A percentile compares a stretch with the other conserved stretches of the same genome.
Evolutionary conservation across 2,329 filamentous ascomycete genomes (phyloP).

Genomic region (Huntiella omanensis): DNA sequence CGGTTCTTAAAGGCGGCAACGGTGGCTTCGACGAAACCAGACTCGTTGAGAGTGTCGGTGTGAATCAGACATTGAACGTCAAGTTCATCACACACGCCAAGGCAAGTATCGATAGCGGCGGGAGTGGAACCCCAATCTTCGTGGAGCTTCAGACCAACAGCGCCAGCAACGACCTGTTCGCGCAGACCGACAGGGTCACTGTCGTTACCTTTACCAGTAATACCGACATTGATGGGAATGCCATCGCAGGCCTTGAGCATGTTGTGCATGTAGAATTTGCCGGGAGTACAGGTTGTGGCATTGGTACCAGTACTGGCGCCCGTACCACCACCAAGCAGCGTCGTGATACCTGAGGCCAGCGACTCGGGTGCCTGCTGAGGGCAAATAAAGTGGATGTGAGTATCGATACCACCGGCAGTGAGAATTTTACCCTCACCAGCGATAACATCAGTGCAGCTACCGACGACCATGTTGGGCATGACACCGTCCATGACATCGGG

Average conservation of each 20-base stretch:
- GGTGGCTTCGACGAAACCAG: conserved; percentile 88
- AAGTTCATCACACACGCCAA: conserved; percentile 70
- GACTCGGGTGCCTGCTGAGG: conserved; percentile 78
- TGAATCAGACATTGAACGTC: conserved; percentile 91
- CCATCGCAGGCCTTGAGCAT: conserved; percentile 79
- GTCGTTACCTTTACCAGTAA: conserved; percentile 91
- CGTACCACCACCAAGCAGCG: conserved; percentile 76
- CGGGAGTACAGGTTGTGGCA: conserved; percentile 85
- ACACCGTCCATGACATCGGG: conserved; percentile 95
- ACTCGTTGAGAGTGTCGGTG: conserved; percentile 91
- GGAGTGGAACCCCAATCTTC: conserved; percentile 93
- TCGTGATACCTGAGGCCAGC: conserved; percentile 71
- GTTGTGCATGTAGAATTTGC: conserved; percentile 60
- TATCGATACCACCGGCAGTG: conserved; percentile 76
- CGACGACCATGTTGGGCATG: conserved; percentile 57
- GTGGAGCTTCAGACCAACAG: conserved; percentile 80
- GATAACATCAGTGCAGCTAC: conserved; percentile 78
- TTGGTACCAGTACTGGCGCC: conserved; percentile 66
- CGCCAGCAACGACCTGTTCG: conserved; percentile 68
- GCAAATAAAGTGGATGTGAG: conserved; percentile 88
- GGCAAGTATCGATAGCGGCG: conserved; percentile 74
- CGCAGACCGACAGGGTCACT: conserved; percentile 48
- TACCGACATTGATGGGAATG: conserved; percentile 71
- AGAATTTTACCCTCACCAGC: conserved; percentile 80
- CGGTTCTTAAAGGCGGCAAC: conserved; percentile 69